Evolutionary conservation across 345 rosid species (phyloP).

Genomic region (Dipteronia sinensis): DNA sequence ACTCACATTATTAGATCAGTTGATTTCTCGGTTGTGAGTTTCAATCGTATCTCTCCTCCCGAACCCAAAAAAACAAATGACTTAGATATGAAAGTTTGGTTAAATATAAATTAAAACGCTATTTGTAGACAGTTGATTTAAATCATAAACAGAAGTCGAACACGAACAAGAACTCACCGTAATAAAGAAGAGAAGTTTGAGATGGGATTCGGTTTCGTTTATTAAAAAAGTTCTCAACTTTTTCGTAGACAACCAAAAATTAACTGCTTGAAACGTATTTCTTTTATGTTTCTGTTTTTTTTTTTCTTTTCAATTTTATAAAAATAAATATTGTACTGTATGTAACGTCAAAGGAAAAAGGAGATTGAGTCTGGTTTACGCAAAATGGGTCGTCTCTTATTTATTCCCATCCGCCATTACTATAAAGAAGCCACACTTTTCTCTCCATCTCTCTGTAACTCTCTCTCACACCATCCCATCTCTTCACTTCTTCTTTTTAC

Average conservation of each 20-base stretch:
- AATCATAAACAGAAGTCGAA: conserved; percentile 14
- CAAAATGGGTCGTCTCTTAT: conserved; percentile 51
- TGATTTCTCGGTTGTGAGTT: too few species aligned
- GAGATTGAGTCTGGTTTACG: conserved; percentile 74
- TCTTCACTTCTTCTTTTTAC: background rate
- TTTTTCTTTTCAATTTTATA: background rate
- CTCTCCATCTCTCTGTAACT: conserved; percentile 31
- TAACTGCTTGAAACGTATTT: conserved; percentile 18
- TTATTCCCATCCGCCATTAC: conserved; percentile 33
- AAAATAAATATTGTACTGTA: background rate
- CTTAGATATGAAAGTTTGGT: too few species aligned
- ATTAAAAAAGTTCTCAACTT: conserved; percentile 9
- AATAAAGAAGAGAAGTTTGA: background rate
- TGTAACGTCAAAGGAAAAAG: conserved; percentile 31
- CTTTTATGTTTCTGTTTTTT: background rate
- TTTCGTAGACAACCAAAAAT: conserved; percentile 25
- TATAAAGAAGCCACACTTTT: conserved; percentile 45
- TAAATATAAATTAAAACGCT: too few species aligned
- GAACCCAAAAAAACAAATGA: too few species aligned
- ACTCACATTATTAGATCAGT: background rate
- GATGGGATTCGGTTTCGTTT: conserved; percentile 24
- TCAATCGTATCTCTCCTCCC: too few species aligned
- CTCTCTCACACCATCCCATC: background rate
- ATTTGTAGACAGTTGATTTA: too few species aligned
- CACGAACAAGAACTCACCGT: conserved; percentile 12